Evolutionary conservation across 2,329 filamentous ascomycete genomes (phyloP).

Genomic region (Chrysoporthe austroafricana): DNA sequence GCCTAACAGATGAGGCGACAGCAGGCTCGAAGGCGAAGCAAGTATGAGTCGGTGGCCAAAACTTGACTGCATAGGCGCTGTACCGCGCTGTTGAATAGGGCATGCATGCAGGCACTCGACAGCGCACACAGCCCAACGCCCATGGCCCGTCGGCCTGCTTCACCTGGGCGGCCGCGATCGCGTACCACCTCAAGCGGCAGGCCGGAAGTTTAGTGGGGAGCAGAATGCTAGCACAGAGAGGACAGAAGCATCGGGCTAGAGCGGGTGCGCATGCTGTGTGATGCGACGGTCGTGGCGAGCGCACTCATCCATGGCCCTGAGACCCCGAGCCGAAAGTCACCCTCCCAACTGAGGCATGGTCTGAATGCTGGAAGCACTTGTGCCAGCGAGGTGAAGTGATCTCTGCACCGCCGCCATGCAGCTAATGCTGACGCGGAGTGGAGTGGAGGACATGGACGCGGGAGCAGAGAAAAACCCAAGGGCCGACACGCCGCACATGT

Average conservation of each 20-base stretch:
- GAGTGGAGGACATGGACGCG: not conserved
- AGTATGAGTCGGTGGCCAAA: not conserved
- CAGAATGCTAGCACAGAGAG: constrained; percentile 12
- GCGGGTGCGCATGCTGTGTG: constrained; percentile 15
- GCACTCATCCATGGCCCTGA: constrained; percentile 23
- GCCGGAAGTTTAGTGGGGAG: constrained; percentile 8
- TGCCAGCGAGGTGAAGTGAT: constrained; percentile 13
- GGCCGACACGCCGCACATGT: constrained; percentile 24
- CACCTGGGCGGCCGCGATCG: constrained; percentile 21
- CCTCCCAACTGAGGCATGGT: not conserved
- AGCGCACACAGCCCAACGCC: constrained; percentile 19
- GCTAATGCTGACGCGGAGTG: constrained; percentile 15
- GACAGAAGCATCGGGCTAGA: constrained; percentile 10
- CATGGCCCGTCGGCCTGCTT: constrained; percentile 18
- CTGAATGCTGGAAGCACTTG: constrained; percentile 18
- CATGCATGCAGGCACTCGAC: constrained; percentile 22
- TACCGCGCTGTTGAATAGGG: constrained; percentile 15
- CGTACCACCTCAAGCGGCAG: constrained; percentile 16
- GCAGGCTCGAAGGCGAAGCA: constrained; percentile 25
- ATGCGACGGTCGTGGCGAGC: not conserved
- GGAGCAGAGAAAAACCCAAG: constrained; percentile 8
- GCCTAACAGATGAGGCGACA: constrained; percentile 13
- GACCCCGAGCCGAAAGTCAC: constrained; percentile 8
- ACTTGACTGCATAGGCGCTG: constrained; percentile 17
- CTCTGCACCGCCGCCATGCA: not conserved